Percentiles rank a stretch among this genome's conserved stretches.
phyloP scores from a whole-genome alignment of 2,329 filamentous ascomycete genomes.

The Emydomyces testavorans region DNA sequence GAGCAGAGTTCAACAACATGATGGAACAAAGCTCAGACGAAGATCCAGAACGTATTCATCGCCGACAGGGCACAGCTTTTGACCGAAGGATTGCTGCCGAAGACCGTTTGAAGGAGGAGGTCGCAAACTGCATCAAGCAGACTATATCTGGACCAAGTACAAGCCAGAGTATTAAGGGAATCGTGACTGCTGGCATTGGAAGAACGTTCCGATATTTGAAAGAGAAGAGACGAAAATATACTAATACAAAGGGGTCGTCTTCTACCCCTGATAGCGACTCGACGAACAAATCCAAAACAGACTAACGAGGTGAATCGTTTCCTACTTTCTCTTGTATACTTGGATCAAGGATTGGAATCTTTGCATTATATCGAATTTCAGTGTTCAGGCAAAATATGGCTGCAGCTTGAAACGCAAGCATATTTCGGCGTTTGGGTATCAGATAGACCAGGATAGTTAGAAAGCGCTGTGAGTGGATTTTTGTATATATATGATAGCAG shows the following conservation, averaged over 20 bases:
- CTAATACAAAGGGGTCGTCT: slow-evolving; percentile 24
- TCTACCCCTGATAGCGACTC: not conserved
- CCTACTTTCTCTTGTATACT: not conserved
- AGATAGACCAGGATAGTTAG: slow-evolving; percentile 3
- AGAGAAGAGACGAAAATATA: slow-evolving; percentile 66
- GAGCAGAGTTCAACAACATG: slow-evolving; percentile 72
- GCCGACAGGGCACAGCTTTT: slow-evolving; percentile 69
- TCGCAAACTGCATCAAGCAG: slow-evolving; percentile 66
- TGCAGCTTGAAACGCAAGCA: slow-evolving; percentile 1
- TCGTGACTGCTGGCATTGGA: slow-evolving; percentile 62
- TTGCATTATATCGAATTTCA: not conserved
- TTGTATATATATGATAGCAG: slow-evolving; percentile 8
- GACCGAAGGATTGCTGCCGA: slow-evolving; percentile 72
- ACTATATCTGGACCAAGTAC: slow-evolving; percentile 91
- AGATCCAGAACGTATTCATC: slow-evolving; percentile 52
- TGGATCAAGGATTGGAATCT: not conserved
- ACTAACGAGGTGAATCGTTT: not conserved
- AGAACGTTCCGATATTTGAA: slow-evolving; percentile 63
- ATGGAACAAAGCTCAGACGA: slow-evolving; percentile 63
- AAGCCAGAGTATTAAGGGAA: slow-evolving; percentile 72
- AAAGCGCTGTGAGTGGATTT: slow-evolving; percentile 2
- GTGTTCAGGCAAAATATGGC: not conserved
- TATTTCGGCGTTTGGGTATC: slow-evolving; percentile 10
- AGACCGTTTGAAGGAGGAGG: slow-evolving; percentile 55
- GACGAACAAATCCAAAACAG: slow-evolving; percentile 5